Conservation (phyloP, 2,329 filamentous ascomycete species). For the Botrytis fabae region DNA sequence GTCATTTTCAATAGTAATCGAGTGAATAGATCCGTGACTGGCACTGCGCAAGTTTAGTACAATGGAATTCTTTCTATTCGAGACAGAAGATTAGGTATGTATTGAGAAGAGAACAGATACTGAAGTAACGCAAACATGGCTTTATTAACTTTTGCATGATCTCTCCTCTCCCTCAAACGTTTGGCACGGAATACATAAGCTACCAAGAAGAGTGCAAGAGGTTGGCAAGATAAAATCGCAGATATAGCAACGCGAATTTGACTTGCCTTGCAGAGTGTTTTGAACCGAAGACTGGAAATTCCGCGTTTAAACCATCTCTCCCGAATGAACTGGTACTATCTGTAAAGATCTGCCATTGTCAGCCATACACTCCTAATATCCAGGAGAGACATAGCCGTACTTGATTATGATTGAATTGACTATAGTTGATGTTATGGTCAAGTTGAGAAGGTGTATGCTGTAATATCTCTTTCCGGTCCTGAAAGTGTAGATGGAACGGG, state of each 20-base stretch:
- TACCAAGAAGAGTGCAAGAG: background rate
- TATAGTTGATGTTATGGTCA: background rate
- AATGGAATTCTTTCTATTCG: background rate
- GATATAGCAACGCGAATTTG: background rate
- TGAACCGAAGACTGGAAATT: background rate
- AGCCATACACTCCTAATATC: background rate
- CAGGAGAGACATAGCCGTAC: background rate
- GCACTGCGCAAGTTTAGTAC: background rate
- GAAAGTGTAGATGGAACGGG: background rate
- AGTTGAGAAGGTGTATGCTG: background rate
- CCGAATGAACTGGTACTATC: background rate
- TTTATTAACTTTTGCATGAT: background rate
- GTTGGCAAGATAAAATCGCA: background rate
- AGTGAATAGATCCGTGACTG: background rate
- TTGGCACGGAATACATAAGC: background rate
- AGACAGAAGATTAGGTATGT: background rate
- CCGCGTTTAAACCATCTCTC: background rate
- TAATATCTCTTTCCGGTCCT: background rate
- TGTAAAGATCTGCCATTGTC: background rate
- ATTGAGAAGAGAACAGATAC: background rate
- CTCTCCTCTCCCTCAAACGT: background rate
- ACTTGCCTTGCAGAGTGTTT: background rate
- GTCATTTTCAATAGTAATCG: background rate
- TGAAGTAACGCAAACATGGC: background rate
- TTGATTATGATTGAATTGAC: background rate